Percentiles rank a stretch among this genome's conserved stretches.
These are phyloP conservation scores for Sistotremastrum niveocremeum DNA, from an alignment of 768 basidiomycete genomes.

Conservation along the genomic window DNA sequence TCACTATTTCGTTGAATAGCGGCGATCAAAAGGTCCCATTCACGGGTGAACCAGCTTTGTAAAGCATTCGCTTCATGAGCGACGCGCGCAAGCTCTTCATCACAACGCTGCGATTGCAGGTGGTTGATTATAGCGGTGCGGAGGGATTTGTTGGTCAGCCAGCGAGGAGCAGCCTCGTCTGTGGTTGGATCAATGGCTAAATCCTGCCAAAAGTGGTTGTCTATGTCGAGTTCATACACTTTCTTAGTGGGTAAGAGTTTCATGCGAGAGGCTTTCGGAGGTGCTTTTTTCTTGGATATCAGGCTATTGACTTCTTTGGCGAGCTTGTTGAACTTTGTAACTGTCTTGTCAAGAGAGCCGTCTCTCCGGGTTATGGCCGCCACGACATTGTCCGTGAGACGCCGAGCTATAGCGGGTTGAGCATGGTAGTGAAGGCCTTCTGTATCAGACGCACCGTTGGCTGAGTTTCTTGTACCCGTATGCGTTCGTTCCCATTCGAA, in stretches of 20 bases:
- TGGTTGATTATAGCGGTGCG: too few species aligned
- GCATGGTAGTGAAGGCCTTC: too few species aligned
- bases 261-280: constrained; percentile 12
- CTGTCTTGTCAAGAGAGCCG: constrained; percentile 14
- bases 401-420: constrained; percentile 11
- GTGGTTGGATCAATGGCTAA: constrained; percentile 15
- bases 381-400: constrained; percentile 18
- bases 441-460: constrained; percentile 13
- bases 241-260: constrained; percentile 9
- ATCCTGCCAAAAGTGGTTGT: constrained; percentile 24
- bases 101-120: too few species aligned
- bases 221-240: constrained; percentile 22
- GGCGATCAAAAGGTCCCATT: too few species aligned
- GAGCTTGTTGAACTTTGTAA: constrained; percentile 17
- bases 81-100: too few species aligned
- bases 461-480: constrained; percentile 6
- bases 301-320: constrained; percentile 12
- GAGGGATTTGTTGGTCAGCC: too few species aligned
- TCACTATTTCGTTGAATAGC: too few species aligned
- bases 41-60: too few species aligned
- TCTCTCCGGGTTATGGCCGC: constrained; percentile 14
- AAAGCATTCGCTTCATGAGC: too few species aligned
- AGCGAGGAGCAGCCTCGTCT: too few species aligned
- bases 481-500: constrained; percentile 17
- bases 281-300: constrained; percentile 12